A percentile compares a stretch with the other conserved stretches of the same genome.
phyloP scores from a whole-genome alignment of 164 flowering plant genomes.

The Piper betle region DNA sequence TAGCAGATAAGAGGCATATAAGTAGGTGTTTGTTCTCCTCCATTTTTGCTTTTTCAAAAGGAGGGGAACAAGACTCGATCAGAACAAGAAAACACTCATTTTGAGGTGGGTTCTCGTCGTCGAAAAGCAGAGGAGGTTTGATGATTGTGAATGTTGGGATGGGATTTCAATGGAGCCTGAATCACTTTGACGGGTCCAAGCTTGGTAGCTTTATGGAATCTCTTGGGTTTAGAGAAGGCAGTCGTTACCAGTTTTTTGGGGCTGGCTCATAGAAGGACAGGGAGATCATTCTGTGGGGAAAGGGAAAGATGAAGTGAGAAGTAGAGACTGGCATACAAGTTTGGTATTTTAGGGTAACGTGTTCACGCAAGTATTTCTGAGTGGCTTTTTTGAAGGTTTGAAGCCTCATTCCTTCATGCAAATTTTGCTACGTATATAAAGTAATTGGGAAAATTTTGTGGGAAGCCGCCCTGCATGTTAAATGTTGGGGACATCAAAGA shows the following conservation, averaged over 20 bases:
- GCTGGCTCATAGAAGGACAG: too few species aligned
- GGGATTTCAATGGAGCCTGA: too few species aligned
- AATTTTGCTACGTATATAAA: too few species aligned
- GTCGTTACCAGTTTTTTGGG: neutral
- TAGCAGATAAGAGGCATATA: neutral
- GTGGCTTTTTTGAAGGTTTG: too few species aligned
- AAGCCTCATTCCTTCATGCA: too few species aligned
- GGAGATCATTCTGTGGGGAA: neutral
- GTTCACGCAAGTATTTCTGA: constrained; percentile 1
- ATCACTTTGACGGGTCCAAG: constrained; percentile 46
- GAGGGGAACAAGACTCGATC: constrained; percentile 8
- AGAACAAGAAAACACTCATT: constrained; percentile 17
- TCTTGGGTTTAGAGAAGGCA: constrained; percentile 2
- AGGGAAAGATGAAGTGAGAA: constrained; percentile 7
- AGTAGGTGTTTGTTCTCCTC: constrained; percentile 1
- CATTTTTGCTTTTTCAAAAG: constrained; percentile 25
- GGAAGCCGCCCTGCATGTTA: too few species aligned
- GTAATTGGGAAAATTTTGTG: too few species aligned
- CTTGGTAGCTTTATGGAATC: constrained; percentile 21
- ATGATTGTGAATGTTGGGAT: constrained; percentile 9
- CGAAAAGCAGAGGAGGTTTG: constrained; percentile 13
- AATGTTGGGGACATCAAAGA: too few species aligned
- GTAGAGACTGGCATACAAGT: constrained; percentile 21
- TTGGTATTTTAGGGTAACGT: constrained; percentile 23
- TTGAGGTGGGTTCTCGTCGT: constrained; percentile 8